Percentiles rank a stretch among this genome's conserved stretches.
phyloP scores from a whole-genome alignment of 345 rosid species.

The Abelmoschus esculentus region DNA sequence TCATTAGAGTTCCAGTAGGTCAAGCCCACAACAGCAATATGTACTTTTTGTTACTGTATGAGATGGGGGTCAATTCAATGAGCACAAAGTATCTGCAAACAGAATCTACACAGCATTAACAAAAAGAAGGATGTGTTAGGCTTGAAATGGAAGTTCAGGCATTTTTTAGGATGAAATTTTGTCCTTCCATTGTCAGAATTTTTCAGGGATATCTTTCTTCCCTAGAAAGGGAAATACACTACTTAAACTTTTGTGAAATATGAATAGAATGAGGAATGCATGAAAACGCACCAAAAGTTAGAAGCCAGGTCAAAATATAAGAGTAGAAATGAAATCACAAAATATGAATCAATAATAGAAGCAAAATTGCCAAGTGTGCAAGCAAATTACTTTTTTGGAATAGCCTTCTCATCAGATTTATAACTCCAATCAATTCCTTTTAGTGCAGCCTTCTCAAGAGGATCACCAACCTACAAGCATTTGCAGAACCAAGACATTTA shows the following conservation, averaged over 20 bases:
- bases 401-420: constrained; percentile 97
- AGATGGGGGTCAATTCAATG: background rate
- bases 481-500: background rate
- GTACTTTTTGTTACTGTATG: background rate
- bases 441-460: constrained; percentile 99
- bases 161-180: background rate
- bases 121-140: background rate
- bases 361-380: background rate
- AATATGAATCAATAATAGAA: background rate
- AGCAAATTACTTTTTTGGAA: constrained; percentile 71
- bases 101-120: background rate
- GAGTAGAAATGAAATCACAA: background rate
- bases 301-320: background rate
- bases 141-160: background rate
- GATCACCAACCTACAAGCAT: constrained; percentile 80
- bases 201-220: background rate
- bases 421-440: constrained; percentile 98
- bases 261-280: background rate
- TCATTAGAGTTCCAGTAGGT: background rate
- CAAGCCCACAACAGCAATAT: background rate
- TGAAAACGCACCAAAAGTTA: background rate
- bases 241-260: background rate
- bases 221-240: background rate
- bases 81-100: background rate
- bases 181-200: background rate